Evolutionary conservation across 768 basidiomycete species (phyloP), one percentile per base, ranked within the genome.

Genomic region (Leccinellum albellum): DNA sequence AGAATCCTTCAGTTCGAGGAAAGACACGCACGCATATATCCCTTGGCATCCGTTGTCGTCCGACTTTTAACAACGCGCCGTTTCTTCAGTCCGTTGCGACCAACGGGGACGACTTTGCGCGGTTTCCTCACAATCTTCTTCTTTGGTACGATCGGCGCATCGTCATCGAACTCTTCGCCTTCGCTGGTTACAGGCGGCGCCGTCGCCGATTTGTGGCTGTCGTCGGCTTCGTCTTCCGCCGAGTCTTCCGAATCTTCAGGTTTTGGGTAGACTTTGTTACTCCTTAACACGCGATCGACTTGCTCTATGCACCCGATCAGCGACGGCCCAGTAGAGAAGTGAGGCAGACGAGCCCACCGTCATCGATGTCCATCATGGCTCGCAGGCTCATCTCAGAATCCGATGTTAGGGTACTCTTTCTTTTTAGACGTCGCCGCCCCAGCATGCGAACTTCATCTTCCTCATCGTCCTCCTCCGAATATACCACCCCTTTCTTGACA

Each of bases 301-400:
- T 64, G 53, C 9, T 70, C 70, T 73, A 28, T 15, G 3, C 20
- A 17, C 13, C 2, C 0, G n/a, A 26, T 71, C 47, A 61, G 42
- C 32, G 1, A 51, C n/a, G 61, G 3, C 1, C 66, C 64, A 15
- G 68, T 62, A 12, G 9, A 0, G 20, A 42, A 42, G 10, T 24
- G 9, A 28, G 45, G n/a, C 20, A 72, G 37, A 65, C 74, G 72
- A 46, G 64, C 74, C 15, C 59, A 87, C 89, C 83, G 63, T 90
- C 89, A 55, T 89, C 88, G 53, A 89, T 79, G 51, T 91, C 88
- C 88, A 89, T 89, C 76, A 89, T 79, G 10, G 81, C 86, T n/a
- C 69, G 69, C 49, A 80, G 50, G 45, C 79, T 80, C 60, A 56
- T 67, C 61, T 73, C 81, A 15, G 76, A 74, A 56, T 84, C 80